Percentiles rank a stretch among this genome's conserved stretches.
Evolutionary conservation across 2,329 filamentous ascomycete species (phyloP).

Genomic region (Monilinia vaccinii-corymbosi): DNA sequence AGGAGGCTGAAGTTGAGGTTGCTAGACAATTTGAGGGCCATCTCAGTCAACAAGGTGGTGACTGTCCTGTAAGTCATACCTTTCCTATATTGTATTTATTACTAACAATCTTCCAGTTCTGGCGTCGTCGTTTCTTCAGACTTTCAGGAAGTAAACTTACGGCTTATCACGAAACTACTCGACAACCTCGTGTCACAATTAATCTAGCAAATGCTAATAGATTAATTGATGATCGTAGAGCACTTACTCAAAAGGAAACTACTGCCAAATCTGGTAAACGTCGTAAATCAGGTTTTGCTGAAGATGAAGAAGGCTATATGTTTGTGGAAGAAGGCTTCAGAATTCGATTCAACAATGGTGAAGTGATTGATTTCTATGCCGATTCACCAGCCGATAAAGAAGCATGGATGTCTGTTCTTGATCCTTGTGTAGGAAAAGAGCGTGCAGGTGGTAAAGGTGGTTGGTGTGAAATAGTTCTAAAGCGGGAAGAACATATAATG

Average conservation of each 20-base stretch:
- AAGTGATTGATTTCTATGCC: constrained; percentile 79
- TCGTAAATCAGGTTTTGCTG: constrained; percentile 89
- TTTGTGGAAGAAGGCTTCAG: constrained; percentile 99
- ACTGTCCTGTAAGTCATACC: constrained; percentile 75
- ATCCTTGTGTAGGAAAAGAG: constrained; percentile 49
- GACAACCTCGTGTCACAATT: constrained; percentile 92
- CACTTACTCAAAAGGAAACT: constrained; percentile 76
- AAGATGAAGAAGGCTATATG: constrained; percentile 99
- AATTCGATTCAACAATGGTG: constrained; percentile 95
- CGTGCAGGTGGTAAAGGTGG: constrained; percentile 44
- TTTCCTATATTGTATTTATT: background rate
- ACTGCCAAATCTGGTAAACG: constrained; percentile 68
- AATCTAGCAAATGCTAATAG: constrained; percentile 89
- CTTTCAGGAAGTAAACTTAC: constrained; percentile 84
- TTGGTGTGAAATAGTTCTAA: constrained; percentile 61
- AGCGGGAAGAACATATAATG: constrained; percentile 40
- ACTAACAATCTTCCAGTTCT: constrained; percentile 59
- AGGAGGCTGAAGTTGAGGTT: constrained; percentile 74
- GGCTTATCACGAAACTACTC: constrained; percentile 90
- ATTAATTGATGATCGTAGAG: constrained; percentile 82
- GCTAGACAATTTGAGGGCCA: constrained; percentile 77
- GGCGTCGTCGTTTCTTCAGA: constrained; percentile 96
- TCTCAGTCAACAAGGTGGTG: constrained; percentile 92
- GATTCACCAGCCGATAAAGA: constrained; percentile 83
- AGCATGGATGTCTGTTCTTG: constrained; percentile 87